Percentiles rank a stretch among this genome's conserved stretches.
Evolutionary conservation across 75 land plant species (phyloP).

Genomic region (Pseudotsuga menziesii): DNA sequence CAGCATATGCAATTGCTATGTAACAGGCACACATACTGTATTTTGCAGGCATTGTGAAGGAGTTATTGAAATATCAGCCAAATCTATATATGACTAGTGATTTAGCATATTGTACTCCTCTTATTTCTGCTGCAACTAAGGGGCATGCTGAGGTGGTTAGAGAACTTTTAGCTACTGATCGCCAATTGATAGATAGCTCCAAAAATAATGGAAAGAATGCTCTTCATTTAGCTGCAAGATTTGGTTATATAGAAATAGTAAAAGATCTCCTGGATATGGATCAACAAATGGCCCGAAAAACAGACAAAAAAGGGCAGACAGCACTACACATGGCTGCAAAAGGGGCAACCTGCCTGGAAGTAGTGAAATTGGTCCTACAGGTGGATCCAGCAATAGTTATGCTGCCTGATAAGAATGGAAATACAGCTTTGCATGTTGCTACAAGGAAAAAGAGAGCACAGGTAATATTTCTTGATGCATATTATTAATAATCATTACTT

Average conservation of each 20-base stretch:
- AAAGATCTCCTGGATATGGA: conserved; percentile 48
- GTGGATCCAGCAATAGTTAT: conserved; percentile 66
- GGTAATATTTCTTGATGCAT: conserved; percentile 25
- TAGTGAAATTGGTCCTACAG: conserved; percentile 42
- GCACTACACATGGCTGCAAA: conserved; percentile 70
- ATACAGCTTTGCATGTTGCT: conserved; percentile 66
- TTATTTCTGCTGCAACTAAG: conserved; percentile 27
- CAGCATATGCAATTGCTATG: not conserved
- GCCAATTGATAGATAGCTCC: conserved; percentile 36
- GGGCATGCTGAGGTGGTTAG: conserved; percentile 26
- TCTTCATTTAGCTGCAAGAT: conserved; percentile 52
- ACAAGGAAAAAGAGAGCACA: conserved; percentile 63
- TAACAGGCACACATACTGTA: not conserved
- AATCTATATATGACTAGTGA: conserved; percentile 17
- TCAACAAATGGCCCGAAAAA: conserved; percentile 52
- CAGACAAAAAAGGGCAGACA: conserved; percentile 53
- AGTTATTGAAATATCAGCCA: conserved; percentile 20
- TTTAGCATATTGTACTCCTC: conserved; percentile 27
- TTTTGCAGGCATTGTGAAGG: conserved; percentile 31
- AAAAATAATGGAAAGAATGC: conserved; percentile 67
- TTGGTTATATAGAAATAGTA: conserved; percentile 53
- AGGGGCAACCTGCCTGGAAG: conserved; percentile 39
- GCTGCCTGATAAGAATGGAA: conserved; percentile 59
- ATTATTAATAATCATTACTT: not conserved
- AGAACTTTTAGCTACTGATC: conserved; percentile 37